Base-by-base conservation (phyloP, 1,284 basidiomycete genomes). In the Coriolopsis trogii region DNA sequence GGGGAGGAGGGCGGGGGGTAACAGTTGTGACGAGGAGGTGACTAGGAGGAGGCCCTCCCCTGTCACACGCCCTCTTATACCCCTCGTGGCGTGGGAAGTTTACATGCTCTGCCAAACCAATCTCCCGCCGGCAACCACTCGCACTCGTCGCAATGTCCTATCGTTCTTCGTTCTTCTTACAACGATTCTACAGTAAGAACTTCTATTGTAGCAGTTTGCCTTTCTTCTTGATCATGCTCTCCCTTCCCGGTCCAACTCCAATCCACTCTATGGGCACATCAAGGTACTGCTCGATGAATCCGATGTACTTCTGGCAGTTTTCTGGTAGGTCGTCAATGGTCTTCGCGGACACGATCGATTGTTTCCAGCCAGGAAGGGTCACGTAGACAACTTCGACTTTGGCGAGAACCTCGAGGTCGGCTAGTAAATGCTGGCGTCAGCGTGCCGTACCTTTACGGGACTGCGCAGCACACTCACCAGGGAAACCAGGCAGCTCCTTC, bases 331-430 rank as follows among this genome's bases (percentile, higher is more conserved):
- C 85, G n/a, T 87, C 85, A 68, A 87, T 97, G 42, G 76, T 78
- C 40, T 70, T 84, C 55, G 77, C 74, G 2, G 80, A 71, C 45
- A 82, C 81, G 65, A 98, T 98, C 49, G 89, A 82, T 7, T 80
- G 73, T 71, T 95, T 80, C 97, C 97, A 99, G 33, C 97, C 97
- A 3, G 94, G 90, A 6, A 99, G 73, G 2, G 92, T 95, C 59
- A 87, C 84, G 74, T 99, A 99, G 58, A 85, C 79, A 40, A 99
- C 96, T 51, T 93, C 82, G 18, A 96, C 93, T 58, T 84, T 78
- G 18, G 81, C 85, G 18, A 98, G 80, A 29, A 88, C 71, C 57
- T 93, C 93, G 39, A 98, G 80, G 72, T 98, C 87, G 59, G 95
- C 95, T 88, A n/a, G 61, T 30, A 33, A 30, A 28, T 42, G 53